Evolutionary conservation across 768 basidiomycete genomes (phyloP).

Genomic region (Stropharia rugosoannulata): DNA sequence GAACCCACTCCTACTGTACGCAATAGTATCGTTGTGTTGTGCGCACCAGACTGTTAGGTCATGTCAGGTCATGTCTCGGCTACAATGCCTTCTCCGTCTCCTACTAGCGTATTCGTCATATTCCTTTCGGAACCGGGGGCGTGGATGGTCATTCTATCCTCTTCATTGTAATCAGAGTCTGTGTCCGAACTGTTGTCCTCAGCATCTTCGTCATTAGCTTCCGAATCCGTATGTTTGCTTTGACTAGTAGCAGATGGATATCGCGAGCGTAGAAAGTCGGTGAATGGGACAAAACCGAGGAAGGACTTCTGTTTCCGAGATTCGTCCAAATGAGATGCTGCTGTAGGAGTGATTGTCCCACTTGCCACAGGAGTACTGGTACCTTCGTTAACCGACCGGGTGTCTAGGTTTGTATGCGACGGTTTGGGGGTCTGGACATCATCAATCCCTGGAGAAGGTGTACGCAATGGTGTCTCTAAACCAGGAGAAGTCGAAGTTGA

Average conservation of each 20-base stretch:
- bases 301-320: slow-evolving; percentile 44
- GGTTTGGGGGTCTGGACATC: slow-evolving; percentile 36
- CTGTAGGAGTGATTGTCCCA: slow-evolving; percentile 59
- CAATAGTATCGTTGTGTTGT: not conserved
- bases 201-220: slow-evolving; percentile 7
- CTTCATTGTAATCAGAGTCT: slow-evolving; percentile 30
- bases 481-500: slow-evolving; percentile 25
- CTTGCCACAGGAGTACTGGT: slow-evolving; percentile 46
- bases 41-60: not conserved
- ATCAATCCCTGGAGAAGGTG: slow-evolving; percentile 16
- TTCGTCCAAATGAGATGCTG: slow-evolving; percentile 31
- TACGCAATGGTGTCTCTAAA: slow-evolving; percentile 20
- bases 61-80: slow-evolving; percentile 5
- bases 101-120: slow-evolving; percentile 4
- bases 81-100: slow-evolving; percentile 6
- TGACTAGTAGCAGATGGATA: slow-evolving; percentile 46
- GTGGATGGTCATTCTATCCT: slow-evolving; percentile 45
- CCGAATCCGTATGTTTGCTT: slow-evolving; percentile 4
- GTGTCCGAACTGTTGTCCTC: slow-evolving; percentile 7
- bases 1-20: too few relatives aligned
- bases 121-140: slow-evolving; percentile 29
- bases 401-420: slow-evolving; percentile 21
- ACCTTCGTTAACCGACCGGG: slow-evolving; percentile 24
- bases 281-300: slow-evolving; percentile 61
- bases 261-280: slow-evolving; percentile 62